Base-by-base conservation (phyloP, 1,284 basidiomycete genomes). In the Ceratobasidium sp. region DNA sequence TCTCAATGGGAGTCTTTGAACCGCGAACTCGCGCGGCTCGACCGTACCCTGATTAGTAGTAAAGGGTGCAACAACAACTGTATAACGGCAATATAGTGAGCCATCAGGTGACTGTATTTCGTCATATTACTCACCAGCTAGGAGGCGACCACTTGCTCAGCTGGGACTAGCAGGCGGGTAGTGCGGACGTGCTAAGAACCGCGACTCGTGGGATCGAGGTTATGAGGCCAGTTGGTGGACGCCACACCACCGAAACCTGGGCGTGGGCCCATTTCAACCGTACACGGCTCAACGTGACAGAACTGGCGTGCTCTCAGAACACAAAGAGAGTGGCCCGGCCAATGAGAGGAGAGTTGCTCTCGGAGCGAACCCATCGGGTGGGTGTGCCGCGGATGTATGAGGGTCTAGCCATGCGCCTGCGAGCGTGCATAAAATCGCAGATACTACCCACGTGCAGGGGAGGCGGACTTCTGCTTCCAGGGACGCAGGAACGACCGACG, bases 401-500 rank as follows among this genome's bases (percentile, higher is more conserved):
- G 58, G 47, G 49, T 13, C 20, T n/a, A 12, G 50, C 62, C 50
- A 25, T 65, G 62, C 35, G 38, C 17, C 49, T 42, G 47, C 45
- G 45, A 43, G 62, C 50, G 62, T 40, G 62, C 50, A 67, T 67
- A 67, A 50, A 45, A 67, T 67, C 62, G 45, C 62, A 54, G 62
- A 67, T 45, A 17, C 62, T 67, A 67, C 54, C 27, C 62, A 53
- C 62, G 22, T 12, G 15, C 13, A 32, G n/a, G 20, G n/a, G n/a
- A 10, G 45, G 22, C 20, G 22, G 8, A 35, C n/a, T n/a, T 40
- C 27, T 43, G 54, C 62, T 52, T 67, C 62, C 62, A 67, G 35
- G 62, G 62, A 54, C 62, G 62, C 50, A 67, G 50, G 50, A 67
- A 67, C 34, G 62, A 67, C 38, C 62, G 62, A 38, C 62, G 62